These are phyloP conservation scores for Fusarium pseudograminearum DNA, from an alignment of 2,329 filamentous ascomycete species.

Conservation along the genomic window DNA sequence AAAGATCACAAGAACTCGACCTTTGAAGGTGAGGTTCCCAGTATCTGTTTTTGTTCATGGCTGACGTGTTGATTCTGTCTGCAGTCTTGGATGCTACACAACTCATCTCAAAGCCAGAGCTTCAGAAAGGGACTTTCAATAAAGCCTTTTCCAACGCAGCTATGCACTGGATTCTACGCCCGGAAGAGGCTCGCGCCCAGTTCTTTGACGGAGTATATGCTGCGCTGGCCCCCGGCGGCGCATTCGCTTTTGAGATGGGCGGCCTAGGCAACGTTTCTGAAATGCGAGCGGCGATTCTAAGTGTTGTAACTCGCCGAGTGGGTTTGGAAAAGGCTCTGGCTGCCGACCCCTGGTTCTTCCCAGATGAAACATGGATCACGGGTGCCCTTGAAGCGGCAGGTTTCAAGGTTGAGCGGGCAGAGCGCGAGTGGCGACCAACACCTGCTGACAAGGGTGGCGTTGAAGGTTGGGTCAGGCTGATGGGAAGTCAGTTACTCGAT, in stretches of 20 bases:
- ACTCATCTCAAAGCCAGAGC: constrained; percentile 51
- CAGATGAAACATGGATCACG: constrained; percentile 70
- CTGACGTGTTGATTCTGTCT: neutral
- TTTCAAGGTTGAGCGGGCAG: constrained; percentile 64
- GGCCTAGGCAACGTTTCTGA: constrained; percentile 76
- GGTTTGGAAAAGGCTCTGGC: constrained; percentile 62
- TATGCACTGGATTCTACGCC: constrained; percentile 73
- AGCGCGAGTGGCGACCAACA: constrained; percentile 75
- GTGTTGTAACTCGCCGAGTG: constrained; percentile 64
- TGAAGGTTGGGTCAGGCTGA: constrained; percentile 74
- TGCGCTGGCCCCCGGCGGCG: constrained; percentile 66
- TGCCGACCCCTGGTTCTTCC: constrained; percentile 78
- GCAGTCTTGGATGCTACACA: constrained; percentile 62
- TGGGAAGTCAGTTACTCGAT: constrained; percentile 71
- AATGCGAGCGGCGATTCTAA: constrained; percentile 68
- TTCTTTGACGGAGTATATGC: constrained; percentile 67
- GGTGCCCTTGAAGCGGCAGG: constrained; percentile 60
- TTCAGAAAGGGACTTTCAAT: constrained; percentile 57
- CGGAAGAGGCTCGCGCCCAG: constrained; percentile 55
- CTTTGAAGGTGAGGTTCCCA: constrained; percentile 57
- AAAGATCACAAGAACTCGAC: constrained; percentile 54
- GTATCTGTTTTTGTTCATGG: too few species aligned
- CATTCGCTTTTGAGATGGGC: constrained; percentile 77
- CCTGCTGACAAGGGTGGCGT: constrained; percentile 68
- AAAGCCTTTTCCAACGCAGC: constrained; percentile 77